Evolutionary conservation across 2,329 filamentous ascomycete species (phyloP).

Genomic region (Calonectria montana): DNA sequence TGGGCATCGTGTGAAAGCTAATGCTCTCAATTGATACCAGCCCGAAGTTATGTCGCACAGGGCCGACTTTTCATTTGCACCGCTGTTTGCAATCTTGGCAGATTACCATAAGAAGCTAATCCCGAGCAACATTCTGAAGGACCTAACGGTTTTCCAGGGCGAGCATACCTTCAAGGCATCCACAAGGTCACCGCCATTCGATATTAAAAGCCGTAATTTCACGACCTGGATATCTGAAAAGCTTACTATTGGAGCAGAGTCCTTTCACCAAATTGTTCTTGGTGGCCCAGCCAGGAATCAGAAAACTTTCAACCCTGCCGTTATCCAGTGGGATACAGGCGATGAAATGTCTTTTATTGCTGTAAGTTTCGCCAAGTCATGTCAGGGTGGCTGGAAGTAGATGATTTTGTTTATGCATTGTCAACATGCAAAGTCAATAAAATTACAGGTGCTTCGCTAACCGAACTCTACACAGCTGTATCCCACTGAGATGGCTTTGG

Average conservation of each 20-base stretch:
- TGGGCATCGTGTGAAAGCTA: background rate
- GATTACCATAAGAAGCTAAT: slow-evolving; percentile 61
- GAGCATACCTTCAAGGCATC: slow-evolving; percentile 64
- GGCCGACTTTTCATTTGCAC: slow-evolving; percentile 68
- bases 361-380: slow-evolving; percentile 20
- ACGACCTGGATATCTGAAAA: slow-evolving; percentile 67
- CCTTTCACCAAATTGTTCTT: slow-evolving; percentile 65
- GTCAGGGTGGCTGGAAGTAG: too few species aligned
- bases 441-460: slow-evolving; percentile 26
- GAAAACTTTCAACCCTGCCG: slow-evolving; percentile 67
- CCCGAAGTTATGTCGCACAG: slow-evolving; percentile 67
- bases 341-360: slow-evolving; percentile 47
- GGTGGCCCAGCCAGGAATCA: slow-evolving; percentile 65
- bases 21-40: slow-evolving; percentile 35
- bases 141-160: slow-evolving; percentile 61
- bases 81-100: slow-evolving; percentile 66
- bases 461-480: slow-evolving; percentile 54
- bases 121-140: slow-evolving; percentile 51
- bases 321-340: slow-evolving; percentile 67
- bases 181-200: slow-evolving; percentile 69
- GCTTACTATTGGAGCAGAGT: slow-evolving; percentile 70
- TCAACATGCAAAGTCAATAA: background rate
- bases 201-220: slow-evolving; percentile 68
- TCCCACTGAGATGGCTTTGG: slow-evolving; percentile 44
- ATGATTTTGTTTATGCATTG: background rate